A percentile compares a stretch with the other conserved stretches of the same genome.
phyloP scores from a whole-genome alignment of 1,139 yeast genomes.

The Blastobotrys petasosporus region DNA sequence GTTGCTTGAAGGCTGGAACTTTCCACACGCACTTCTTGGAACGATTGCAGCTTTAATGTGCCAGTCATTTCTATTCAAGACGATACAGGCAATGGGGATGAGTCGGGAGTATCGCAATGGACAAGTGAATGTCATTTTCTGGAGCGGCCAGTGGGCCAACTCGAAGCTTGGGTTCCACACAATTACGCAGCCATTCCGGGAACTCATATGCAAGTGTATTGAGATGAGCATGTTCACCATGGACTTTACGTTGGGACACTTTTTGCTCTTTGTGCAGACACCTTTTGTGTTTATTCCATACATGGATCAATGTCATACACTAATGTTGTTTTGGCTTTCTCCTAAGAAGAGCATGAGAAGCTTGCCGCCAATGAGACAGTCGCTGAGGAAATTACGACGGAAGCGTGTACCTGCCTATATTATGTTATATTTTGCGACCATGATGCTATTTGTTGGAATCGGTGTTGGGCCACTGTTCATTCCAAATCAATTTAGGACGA shows the following conservation, averaged over 20 bases:
- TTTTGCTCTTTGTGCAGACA: slow-evolving; percentile 50
- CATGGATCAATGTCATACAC: slow-evolving; percentile 70
- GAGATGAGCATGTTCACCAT: slow-evolving; percentile 66
- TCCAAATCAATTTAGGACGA: slow-evolving; percentile 13
- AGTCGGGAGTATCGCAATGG: slow-evolving; percentile 58
- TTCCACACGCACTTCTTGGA: slow-evolving; percentile 52
- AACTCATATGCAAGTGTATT: slow-evolving; percentile 56
- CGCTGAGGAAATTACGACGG: slow-evolving; percentile 9
- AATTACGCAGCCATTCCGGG: slow-evolving; percentile 64
- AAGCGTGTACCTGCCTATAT: slow-evolving; percentile 30
- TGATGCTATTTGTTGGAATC: slow-evolving; percentile 35
- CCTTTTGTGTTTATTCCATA: slow-evolving; percentile 66
- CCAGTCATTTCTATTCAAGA: slow-evolving; percentile 50
- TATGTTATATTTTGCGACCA: slow-evolving; percentile 40
- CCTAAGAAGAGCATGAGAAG: slow-evolving; percentile 47
- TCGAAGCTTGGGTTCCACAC: slow-evolving; percentile 55
- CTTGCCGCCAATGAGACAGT: slow-evolving; percentile 3
- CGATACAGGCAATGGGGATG: slow-evolving; percentile 42
- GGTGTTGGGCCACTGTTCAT: slow-evolving; percentile 20
- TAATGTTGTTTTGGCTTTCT: slow-evolving; percentile 73
- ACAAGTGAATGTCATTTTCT: slow-evolving; percentile 65
- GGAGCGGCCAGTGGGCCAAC: slow-evolving; percentile 74
- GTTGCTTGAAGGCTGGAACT: slow-evolving; percentile 59
- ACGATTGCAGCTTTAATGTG: slow-evolving; percentile 49
- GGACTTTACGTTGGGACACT: slow-evolving; percentile 68